phyloP scores from a whole-genome alignment of 2,329 filamentous ascomycete genomes.

The Aschersonia sp. region DNA sequence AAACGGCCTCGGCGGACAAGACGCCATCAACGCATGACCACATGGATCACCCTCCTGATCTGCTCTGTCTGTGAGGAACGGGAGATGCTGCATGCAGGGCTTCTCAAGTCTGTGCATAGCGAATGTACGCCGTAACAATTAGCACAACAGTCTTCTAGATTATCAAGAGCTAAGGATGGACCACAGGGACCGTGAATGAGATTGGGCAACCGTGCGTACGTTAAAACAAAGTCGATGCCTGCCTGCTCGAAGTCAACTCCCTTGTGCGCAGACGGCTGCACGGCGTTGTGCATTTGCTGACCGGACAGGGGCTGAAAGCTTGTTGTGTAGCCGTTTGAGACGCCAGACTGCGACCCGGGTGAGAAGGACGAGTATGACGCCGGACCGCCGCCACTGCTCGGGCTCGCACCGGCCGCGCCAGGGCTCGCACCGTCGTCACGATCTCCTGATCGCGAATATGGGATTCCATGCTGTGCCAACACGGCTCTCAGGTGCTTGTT shows the following conservation, averaged over 20 bases:
- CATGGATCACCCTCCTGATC: constrained; percentile 49
- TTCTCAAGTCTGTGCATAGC: constrained; percentile 60
- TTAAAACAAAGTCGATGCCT: constrained; percentile 81
- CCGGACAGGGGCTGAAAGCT: constrained; percentile 13
- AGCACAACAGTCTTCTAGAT: constrained; percentile 11
- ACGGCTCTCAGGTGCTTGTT: constrained; percentile 57
- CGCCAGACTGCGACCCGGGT: constrained; percentile 26
- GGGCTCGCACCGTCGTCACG: constrained; percentile 30
- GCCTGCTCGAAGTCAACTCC: constrained; percentile 63
- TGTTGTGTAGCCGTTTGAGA: constrained; percentile 17
- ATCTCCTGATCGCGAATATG: constrained; percentile 12
- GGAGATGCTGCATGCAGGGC: constrained; percentile 85
- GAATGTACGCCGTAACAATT: constrained; percentile 25
- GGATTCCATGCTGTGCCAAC: constrained; percentile 38
- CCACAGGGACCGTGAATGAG: no score
- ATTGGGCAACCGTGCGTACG: constrained; percentile 41
- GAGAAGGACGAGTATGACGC: constrained; percentile 29
- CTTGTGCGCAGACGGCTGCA: constrained; percentile 16
- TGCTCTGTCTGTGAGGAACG: constrained; percentile 54
- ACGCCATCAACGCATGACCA: constrained; percentile 88
- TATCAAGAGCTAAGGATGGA: no score
- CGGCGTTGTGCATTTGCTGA: constrained; percentile 15
- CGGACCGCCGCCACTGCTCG: constrained; percentile 38
- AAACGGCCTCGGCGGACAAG: constrained; percentile 61
- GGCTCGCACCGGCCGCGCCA: constrained; percentile 36